Base-by-base conservation (phyloP, 441 rosid genomes). In the Jatropha multifida region DNA sequence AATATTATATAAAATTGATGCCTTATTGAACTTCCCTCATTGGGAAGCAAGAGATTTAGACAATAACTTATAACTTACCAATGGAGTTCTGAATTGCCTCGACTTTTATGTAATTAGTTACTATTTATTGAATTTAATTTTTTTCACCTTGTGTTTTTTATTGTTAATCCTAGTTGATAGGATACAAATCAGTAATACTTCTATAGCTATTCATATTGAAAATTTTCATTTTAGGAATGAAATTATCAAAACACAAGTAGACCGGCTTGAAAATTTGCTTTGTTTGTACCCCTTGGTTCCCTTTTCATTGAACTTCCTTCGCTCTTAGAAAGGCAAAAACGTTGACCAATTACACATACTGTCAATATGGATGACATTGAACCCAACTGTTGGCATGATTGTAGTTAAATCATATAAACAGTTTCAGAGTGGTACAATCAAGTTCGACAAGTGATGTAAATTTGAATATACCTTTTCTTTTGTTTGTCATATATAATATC, bases 391-490 rank as follows among this genome's bases (percentile, higher is more conserved):
- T 64, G 23, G 46, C 15, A 32, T 32, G 32, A 32, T 32, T 0
- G 32, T 7, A 48, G 61, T 44, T 44, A 4, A 27, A 32, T 14
- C 8, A 0, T 69, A 11, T 12, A 23, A 37, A 51, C 49, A 12
- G 71, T 7, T 49, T 13, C 48, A 18, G 15, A 18, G 10, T 63
- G 6, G 14, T 41, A 26, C 5, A 41, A 18, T 17, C 26, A 65
- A 8, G 27, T 64, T 40, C 40, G 4, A 70, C 18, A 6, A 8
- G 37, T 37, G 48, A 17, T 48, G 60, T 62, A 62, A 32, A n/a
- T 72, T 49, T 62, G 40, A 48, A 72, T n/a, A 11, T 46, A 32
- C 37, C 49, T 46, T 17, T 62, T 72, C 49, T 46, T 17, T 62
- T 72, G 32, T 60, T 27, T 51, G n/a, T 20, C 42, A 4, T 3